A percentile compares a stretch with the other conserved stretches of the same genome.
Conservation (phyloP, 768 basidiomycete genomes). For the Podaxis sp. region DNA sequence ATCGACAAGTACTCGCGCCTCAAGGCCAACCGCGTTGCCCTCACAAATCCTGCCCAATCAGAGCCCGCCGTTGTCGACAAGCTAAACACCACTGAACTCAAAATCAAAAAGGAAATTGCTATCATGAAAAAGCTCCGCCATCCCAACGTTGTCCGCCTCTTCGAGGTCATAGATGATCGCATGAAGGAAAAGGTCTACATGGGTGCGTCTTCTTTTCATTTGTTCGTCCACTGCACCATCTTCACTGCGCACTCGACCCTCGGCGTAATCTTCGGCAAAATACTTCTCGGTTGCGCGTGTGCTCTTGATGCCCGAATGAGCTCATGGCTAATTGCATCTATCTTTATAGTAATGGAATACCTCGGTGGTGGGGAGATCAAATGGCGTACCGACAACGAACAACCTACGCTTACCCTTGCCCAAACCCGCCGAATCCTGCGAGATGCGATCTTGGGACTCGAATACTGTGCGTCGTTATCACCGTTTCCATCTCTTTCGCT, state of each 20-base stretch:
- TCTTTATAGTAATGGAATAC: slow-evolving; percentile 85
- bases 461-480: slow-evolving; percentile 72
- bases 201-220: slow-evolving; percentile 53
- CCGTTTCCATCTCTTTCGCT: slow-evolving; percentile 16
- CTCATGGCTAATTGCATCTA: slow-evolving; percentile 14
- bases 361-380: slow-evolving; percentile 93
- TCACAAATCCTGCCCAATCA: slow-evolving; percentile 38
- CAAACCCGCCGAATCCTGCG: slow-evolving; percentile 88
- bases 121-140: slow-evolving; percentile 98
- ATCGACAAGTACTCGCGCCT: slow-evolving; percentile 49
- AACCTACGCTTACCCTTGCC: slow-evolving; percentile 78
- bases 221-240: neutral
- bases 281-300: neutral
- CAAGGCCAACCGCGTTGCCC: slow-evolving; percentile 36
- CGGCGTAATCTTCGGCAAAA: slow-evolving; percentile 8
- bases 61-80: slow-evolving; percentile 59
- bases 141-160: slow-evolving; percentile 84
- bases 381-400: slow-evolving; percentile 67
- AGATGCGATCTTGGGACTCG: slow-evolving; percentile 91
- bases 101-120: slow-evolving; percentile 92
- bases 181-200: slow-evolving; percentile 89
- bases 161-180: slow-evolving; percentile 94
- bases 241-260: neutral
- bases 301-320: slow-evolving; percentile 5
- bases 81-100: slow-evolving; percentile 71